Conservation (phyloP, 192 early-diverging fungal genomes). For the Coemansia sp. region DNA sequence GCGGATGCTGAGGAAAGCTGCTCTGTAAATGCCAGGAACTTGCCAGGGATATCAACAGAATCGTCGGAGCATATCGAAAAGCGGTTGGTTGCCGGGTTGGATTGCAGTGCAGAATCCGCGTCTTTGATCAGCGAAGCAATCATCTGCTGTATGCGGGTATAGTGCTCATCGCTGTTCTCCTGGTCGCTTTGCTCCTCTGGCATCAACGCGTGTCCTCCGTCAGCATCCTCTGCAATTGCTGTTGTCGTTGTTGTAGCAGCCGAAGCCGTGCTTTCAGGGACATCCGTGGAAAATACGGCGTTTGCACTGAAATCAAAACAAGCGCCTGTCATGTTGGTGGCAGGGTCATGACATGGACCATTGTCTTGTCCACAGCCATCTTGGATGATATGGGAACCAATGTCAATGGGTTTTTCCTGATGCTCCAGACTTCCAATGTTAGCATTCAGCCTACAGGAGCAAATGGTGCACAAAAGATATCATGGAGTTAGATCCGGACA, state of each 20-base stretch:
- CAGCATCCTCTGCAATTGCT: neutral
- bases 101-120: slow-evolving; percentile 39
- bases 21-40: slow-evolving; percentile 12
- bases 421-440: slow-evolving; percentile 33
- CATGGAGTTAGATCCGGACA: neutral
- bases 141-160: slow-evolving; percentile 51
- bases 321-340: neutral
- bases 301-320: neutral
- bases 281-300: neutral
- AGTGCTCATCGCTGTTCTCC: slow-evolving; percentile 36
- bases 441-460: slow-evolving; percentile 38
- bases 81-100: slow-evolving; percentile 19
- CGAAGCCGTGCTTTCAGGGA: neutral
- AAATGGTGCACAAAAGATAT: neutral
- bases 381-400: neutral
- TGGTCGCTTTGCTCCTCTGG: slow-evolving; percentile 15
- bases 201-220: neutral
- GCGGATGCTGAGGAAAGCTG: slow-evolving; percentile 22
- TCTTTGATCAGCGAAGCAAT: slow-evolving; percentile 52
- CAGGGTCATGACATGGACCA: neutral
- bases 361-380: neutral
- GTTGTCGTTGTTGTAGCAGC: neutral
- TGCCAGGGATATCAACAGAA: slow-evolving; percentile 11
- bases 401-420: slow-evolving; percentile 5
- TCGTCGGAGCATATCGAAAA: slow-evolving; percentile 9